A percentile compares a stretch with the other conserved stretches of the same genome.
Conservation (phyloP, 2,329 filamentous ascomycete species). For the Aspergillus flavus region DNA sequence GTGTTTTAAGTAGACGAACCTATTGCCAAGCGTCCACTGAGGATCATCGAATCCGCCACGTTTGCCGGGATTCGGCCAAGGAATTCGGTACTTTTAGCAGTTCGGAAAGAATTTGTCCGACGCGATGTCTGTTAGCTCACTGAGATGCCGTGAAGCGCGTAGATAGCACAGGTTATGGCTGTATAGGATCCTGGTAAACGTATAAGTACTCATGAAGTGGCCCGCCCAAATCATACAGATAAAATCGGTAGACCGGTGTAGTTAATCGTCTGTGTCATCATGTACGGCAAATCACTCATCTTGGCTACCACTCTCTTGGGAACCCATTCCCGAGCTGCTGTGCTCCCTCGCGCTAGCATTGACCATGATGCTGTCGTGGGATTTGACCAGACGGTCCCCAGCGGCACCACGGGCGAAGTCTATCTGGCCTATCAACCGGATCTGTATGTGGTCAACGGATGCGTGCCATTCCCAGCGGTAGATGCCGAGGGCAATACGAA, state of each 20-base stretch:
- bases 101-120: background rate
- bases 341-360: constrained; percentile 45
- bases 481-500: constrained; percentile 60
- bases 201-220: background rate
- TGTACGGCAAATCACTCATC: background rate
- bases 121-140: background rate
- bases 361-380: constrained; percentile 53
- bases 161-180: background rate
- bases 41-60: background rate
- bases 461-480: constrained; percentile 65
- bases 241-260: background rate
- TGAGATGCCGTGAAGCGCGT: background rate
- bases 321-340: background rate
- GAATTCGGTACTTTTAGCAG: background rate
- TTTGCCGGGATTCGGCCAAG: background rate
- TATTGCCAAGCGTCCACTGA: background rate
- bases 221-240: background rate
- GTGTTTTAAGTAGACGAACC: background rate
- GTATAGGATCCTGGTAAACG: background rate
- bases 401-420: constrained; percentile 48
- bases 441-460: constrained; percentile 60
- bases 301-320: background rate
- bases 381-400: constrained; percentile 57
- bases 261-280: background rate
- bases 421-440: constrained; percentile 61